Evolutionary conservation across 768 basidiomycete genomes (phyloP), one percentile per base, ranked within the genome.

Genomic region (Amanita pallidorosea): DNA sequence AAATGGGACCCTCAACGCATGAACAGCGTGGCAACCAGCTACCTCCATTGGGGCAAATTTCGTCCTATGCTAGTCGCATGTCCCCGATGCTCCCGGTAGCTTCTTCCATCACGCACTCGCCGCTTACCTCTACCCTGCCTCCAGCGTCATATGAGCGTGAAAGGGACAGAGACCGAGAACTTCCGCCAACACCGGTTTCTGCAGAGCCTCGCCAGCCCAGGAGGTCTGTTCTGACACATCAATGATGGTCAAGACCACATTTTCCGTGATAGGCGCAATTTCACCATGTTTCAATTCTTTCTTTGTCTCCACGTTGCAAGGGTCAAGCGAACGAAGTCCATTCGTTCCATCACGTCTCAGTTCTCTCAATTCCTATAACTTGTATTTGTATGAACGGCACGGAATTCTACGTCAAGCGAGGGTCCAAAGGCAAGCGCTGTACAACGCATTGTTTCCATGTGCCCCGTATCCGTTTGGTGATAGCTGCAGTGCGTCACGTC

Each of bases 81-180:
- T 71, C 73, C 43, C 72, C 74, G 45, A 63, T 70, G 57, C 55
- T 62, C 15, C 60, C 65, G 34, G 63, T 68, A 23, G 57, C 64
- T n/a, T 69, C 71, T 2, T 65, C 70, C 12, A 58, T 69, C 48
- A 65, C 70, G 3, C 67, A 65, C 54, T 67, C 77, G 6, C 67
- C 73, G 7, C 61, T 65, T 45, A 57, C 65, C 25, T 58, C 69
- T 34, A 68, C 67, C 36, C 58, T 67, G 47, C 53, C 70, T 13
- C 59, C 72, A 5, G 65, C 77, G 35, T 74, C 77, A 0, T 82
- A 73, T 60, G 80, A 82, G 60, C 71, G 80, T 55, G 78, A 79
- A 41, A 69, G 70, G 53, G 74, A 72, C n/a, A 68, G 72, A 44
- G 77, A 78, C 22, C 68, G 76, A 34, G 65, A 66, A 23, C 61